Evolutionary conservation across 371 early-diverging fungal species (phyloP), one percentile per base, ranked within the genome.

Genomic region (Mortierella sp.): DNA sequence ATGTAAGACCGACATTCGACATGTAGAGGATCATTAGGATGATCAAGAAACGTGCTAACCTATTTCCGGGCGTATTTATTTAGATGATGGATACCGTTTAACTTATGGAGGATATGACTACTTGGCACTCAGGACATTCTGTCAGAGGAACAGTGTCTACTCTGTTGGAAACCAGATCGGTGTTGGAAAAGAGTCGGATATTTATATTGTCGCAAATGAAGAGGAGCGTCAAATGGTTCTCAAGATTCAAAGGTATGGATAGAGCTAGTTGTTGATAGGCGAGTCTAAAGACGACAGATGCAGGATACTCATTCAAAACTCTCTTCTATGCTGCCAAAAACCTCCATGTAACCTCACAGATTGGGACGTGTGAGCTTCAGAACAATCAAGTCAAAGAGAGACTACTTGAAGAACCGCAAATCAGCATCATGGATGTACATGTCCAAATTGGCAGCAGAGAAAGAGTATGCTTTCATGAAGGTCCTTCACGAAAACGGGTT

Each of bases 31-130:
- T 43, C 43, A 43, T 15, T 2, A 13, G 43, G 13, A 43, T 43
- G 15, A 2, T 13, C 6, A 53, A 15, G 26, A 53, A 32, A 28
- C 31, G 23, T 3, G 12, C 13, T 64, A 32, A 42, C 19, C 19
- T 13, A 23, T 23, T 10, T 31, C 17, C 43, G 12, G 28, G 3
- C 32, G 35, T 37, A 19, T 32, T 49, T 49, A 28, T 34, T 70
- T 17, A 94, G 94, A 99, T 84, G 96, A 96, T 62, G 99, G 98
- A 17, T 99, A 99, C 85, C 92, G 97, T 43, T 89, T 99, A 64
- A 97, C 99, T 9, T 99, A 99, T 85, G 98, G 98, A 70, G 99
- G 99, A 17, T 98, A 98, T 85, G 99, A 99, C 85, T 99, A 98
- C 84, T 87, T 99, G 57, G 99, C 99, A 0, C 88, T 99, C 49